A percentile compares a stretch with the other conserved stretches of the same genome.
These are phyloP conservation scores for Cadophora luteo-olivacea DNA, from an alignment of 2,329 filamentous ascomycete genomes.

Conservation along the genomic window DNA sequence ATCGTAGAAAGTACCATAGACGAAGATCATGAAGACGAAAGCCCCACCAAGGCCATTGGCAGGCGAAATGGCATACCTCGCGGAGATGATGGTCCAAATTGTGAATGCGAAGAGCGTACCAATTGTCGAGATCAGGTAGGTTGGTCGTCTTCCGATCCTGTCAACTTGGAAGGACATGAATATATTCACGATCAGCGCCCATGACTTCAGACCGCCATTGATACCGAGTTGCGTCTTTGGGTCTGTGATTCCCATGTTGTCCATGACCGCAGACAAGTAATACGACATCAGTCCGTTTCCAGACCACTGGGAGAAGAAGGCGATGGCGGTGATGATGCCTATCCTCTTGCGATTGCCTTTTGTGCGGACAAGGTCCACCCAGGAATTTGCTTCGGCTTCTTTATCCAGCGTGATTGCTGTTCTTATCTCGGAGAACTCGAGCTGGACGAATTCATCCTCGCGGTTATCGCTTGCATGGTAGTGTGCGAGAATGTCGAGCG, in stretches of 20 bases:
- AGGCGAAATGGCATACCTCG: slow-evolving; percentile 56
- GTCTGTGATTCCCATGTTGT: slow-evolving; percentile 44
- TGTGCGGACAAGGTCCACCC: slow-evolving; percentile 5
- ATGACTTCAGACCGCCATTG: slow-evolving; percentile 33
- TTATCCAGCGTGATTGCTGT: slow-evolving; percentile 14
- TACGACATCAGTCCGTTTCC: slow-evolving; percentile 36
- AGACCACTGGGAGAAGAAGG: slow-evolving; percentile 19
- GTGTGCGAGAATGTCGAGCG: slow-evolving; percentile 48
- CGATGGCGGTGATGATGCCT: slow-evolving; percentile 13
- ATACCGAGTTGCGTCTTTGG: slow-evolving; percentile 40
- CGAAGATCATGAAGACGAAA: slow-evolving; percentile 56
- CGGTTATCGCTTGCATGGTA: slow-evolving; percentile 44
- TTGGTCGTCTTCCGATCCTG: slow-evolving; percentile 49
- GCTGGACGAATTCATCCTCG: slow-evolving; percentile 13
- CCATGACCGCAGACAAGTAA: slow-evolving; percentile 43
- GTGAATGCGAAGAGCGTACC: slow-evolving; percentile 41
- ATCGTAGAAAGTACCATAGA: slow-evolving; percentile 62
- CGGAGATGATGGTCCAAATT: slow-evolving; percentile 45
- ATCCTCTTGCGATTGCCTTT: slow-evolving; percentile 19
- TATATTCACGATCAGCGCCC: slow-evolving; percentile 25
- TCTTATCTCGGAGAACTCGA: slow-evolving; percentile 21
- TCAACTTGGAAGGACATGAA: slow-evolving; percentile 37
- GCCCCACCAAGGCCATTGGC: slow-evolving; percentile 55
- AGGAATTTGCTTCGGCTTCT: slow-evolving; percentile 15
- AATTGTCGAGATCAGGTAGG: slow-evolving; percentile 55